Evolutionary conservation across 139 green algal species (phyloP).

Genomic region (Chlamydomonas eustigma): DNA sequence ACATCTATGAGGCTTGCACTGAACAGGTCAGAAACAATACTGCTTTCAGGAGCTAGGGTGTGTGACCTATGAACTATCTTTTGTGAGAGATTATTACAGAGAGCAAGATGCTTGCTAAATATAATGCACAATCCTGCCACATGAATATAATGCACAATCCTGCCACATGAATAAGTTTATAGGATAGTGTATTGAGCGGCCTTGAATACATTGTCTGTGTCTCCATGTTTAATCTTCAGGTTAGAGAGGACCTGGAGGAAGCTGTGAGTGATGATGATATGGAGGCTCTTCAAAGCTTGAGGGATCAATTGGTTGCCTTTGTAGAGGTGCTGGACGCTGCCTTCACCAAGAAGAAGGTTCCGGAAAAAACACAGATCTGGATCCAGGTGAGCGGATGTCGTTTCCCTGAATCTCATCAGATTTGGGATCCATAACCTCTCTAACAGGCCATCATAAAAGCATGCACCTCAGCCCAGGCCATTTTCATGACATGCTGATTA

Average conservation of each 20-base stretch:
- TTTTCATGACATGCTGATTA: too few species aligned
- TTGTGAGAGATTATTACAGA: too few species aligned
- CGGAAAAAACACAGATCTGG: constrained; percentile 20
- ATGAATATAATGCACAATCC: too few species aligned
- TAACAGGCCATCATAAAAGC: too few species aligned
- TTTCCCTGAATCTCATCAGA: too few species aligned
- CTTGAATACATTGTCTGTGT: background rate
- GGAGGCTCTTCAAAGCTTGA: constrained; percentile 2
- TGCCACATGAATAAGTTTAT: too few species aligned
- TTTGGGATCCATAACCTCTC: too few species aligned
- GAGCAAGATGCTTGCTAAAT: too few species aligned
- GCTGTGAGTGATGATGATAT: constrained; percentile 5
- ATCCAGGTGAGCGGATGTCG: constrained; percentile 15
- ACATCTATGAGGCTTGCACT: constrained; percentile 20
- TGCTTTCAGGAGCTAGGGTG: background rate
- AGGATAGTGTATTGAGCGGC: too few species aligned
- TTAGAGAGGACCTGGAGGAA: constrained; percentile 14
- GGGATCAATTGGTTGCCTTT: constrained; percentile 5
- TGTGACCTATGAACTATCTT: too few species aligned
- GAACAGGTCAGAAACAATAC: constrained; percentile 10
- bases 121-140: too few species aligned
- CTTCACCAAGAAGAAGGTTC: constrained; percentile 11
- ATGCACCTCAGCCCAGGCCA: too few species aligned
- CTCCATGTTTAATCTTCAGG: constrained; percentile 3
- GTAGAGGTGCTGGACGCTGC: constrained; percentile 15